These are phyloP conservation scores for Petasospora fabianii DNA, from an alignment of 1,139 yeast species.

Conservation along the genomic window DNA sequence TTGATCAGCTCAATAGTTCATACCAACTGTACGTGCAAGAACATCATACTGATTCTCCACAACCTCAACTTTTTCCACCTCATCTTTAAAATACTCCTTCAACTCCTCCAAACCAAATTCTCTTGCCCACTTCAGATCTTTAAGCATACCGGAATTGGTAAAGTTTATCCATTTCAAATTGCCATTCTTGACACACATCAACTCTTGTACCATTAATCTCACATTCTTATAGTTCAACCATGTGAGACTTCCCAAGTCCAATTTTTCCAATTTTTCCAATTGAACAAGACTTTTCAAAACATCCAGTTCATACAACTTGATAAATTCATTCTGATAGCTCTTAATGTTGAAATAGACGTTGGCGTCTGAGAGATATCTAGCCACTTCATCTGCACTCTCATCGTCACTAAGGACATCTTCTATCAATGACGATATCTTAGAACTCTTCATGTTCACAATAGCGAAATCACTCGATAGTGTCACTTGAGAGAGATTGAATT, in stretches of 20 bases:
- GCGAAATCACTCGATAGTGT: constrained; percentile 59
- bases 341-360: constrained; percentile 16
- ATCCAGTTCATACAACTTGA: constrained; percentile 39
- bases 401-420: constrained; percentile 9
- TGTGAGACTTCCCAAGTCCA: constrained; percentile 44
- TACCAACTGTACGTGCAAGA: constrained; percentile 23
- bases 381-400: constrained; percentile 1
- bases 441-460: constrained; percentile 30
- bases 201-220: constrained; percentile 31
- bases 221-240: constrained; percentile 49
- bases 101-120: constrained; percentile 27
- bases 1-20: constrained; percentile 26
- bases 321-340: constrained; percentile 17
- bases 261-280: constrained; percentile 29
- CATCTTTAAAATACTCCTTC: constrained; percentile 16
- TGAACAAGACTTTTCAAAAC: constrained; percentile 35
- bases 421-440: constrained; percentile 8
- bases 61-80: constrained; percentile 14
- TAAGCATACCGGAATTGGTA: constrained; percentile 56
- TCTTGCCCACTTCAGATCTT: constrained; percentile 53
- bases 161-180: constrained; percentile 16
- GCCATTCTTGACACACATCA: constrained; percentile 20
- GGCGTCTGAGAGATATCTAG: constrained; percentile 21
- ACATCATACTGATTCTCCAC: constrained; percentile 10
- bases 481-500: constrained; percentile 50